These are phyloP conservation scores for Mrakia gelida DNA, from an alignment of 768 basidiomycete genomes.

Conservation along the genomic window DNA sequence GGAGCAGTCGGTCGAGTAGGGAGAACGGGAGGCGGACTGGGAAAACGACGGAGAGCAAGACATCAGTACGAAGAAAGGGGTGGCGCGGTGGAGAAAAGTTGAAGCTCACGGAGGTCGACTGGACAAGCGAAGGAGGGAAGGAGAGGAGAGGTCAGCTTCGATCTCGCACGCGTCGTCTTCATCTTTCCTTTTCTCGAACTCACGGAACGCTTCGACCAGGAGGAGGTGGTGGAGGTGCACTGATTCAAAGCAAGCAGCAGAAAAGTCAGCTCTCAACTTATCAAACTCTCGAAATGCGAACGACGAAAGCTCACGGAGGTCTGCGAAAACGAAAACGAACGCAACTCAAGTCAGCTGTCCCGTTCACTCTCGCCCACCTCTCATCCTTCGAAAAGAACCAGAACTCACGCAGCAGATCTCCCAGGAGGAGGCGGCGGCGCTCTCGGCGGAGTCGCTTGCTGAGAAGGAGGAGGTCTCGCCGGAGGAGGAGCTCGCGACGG, in stretches of 20 bases:
- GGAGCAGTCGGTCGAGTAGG: constrained; percentile 12
- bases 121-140: not conserved
- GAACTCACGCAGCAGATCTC: constrained; percentile 30
- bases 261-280: not conserved
- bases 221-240: constrained; percentile 17
- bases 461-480: constrained; percentile 27
- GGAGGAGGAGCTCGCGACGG: constrained; percentile 5
- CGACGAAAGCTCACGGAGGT: constrained; percentile 10
- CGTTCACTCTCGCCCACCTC: not conserved
- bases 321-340: not conserved
- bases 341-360: not conserved
- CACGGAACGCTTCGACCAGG: constrained; percentile 11
- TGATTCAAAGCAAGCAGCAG: not conserved
- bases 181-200: not conserved
- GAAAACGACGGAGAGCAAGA: not conserved
- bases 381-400: not conserved
- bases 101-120: constrained; percentile 18
- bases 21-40: constrained; percentile 8
- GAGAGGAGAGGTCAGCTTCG: not conserved
- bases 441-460: constrained; percentile 36
- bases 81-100: too few relatives aligned
- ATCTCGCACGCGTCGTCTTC: not conserved
- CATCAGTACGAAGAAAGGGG: not conserved
- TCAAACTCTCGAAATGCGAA: not conserved
- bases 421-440: constrained; percentile 33